Conservation (phyloP, 352 stramenopile species). For the Pythium brassicae region DNA sequence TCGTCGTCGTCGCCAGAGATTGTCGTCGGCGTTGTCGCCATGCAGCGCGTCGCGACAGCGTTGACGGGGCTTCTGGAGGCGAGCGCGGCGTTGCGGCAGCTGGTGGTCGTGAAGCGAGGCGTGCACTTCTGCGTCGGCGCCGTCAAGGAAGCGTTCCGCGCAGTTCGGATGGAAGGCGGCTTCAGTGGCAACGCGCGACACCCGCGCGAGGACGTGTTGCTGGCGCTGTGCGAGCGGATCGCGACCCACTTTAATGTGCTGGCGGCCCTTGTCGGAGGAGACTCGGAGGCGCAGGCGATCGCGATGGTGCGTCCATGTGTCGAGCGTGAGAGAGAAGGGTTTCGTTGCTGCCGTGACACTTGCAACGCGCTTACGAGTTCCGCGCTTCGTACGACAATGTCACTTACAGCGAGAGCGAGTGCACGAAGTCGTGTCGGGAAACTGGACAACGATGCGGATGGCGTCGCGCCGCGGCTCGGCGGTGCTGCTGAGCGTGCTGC, state of each 20-base stretch:
- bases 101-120: constrained; percentile 29
- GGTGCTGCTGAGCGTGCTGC: constrained; percentile 36
- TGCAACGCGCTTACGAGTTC: neutral
- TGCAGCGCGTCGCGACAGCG: constrained; percentile 21
- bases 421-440: constrained; percentile 29
- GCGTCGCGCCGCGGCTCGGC: constrained; percentile 35
- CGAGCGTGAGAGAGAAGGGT: neutral
- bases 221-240: constrained; percentile 35
- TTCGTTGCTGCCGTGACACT: neutral
- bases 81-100: constrained; percentile 18
- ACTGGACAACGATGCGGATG: constrained; percentile 55
- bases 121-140: constrained; percentile 27
- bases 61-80: constrained; percentile 38
- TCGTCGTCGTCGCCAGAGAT: neutral
- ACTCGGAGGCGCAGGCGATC: constrained; percentile 28
- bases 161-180: constrained; percentile 44
- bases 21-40: neutral
- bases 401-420: constrained; percentile 30
- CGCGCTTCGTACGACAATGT: no score
- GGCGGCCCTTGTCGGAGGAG: constrained; percentile 34
- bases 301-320: constrained; percentile 23
- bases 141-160: constrained; percentile 40
- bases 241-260: constrained; percentile 47
- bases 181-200: constrained; percentile 34
- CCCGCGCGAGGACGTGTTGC: constrained; percentile 24